Evolutionary conservation across 2,329 filamentous ascomycete genomes (phyloP), one percentile per base, ranked within the genome.

Genomic region (Alternaria rosae): DNA sequence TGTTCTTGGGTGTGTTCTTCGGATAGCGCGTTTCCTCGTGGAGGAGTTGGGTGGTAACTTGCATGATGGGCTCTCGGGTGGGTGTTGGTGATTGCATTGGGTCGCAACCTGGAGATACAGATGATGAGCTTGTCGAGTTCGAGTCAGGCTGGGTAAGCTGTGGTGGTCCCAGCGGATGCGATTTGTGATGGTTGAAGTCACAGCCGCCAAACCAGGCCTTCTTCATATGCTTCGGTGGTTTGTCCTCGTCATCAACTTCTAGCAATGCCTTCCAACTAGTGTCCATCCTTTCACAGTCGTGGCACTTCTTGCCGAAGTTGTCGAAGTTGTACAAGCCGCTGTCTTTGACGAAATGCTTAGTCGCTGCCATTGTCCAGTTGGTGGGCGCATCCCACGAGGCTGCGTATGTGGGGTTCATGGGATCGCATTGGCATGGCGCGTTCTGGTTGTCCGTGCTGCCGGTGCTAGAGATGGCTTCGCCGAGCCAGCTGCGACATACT

Each of bases 351-450:
- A 47, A 47, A 2, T 47, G n/a, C 42, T 56, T 43, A 17, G 53
- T 56, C 2, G 45, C 45, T 28, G 25, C 41, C 26, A 56, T 32
- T 1, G 53, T 56, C 38, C 42, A 56, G 53, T 56, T 56, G 13
- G 20, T 56, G 7, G 53, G 41, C 5, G 32, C 5, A 4, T 12
- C 15, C 53, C 53, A 56, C 11, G 38, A 30, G 4, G 25, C 10
- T 35, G 8, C 28, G 12, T 30, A 15, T 9, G 17, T 44, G 15
- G n/a, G 38, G 7, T 26, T 32, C 2, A 41, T 41, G 30, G 41
- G 8, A 26, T 56, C 53, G 42, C 53, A 56, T n/a, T 15, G 26
- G 26, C 45, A 50, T 10, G 45, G 45, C 20, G 45, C 28, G 8
- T 50, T 50, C 2, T 15, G 15, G 17, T 50, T 5, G 12, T 50